phyloP scores from a whole-genome alignment of 495 filamentous ascomycete genomes.

The Tuber indicum region DNA sequence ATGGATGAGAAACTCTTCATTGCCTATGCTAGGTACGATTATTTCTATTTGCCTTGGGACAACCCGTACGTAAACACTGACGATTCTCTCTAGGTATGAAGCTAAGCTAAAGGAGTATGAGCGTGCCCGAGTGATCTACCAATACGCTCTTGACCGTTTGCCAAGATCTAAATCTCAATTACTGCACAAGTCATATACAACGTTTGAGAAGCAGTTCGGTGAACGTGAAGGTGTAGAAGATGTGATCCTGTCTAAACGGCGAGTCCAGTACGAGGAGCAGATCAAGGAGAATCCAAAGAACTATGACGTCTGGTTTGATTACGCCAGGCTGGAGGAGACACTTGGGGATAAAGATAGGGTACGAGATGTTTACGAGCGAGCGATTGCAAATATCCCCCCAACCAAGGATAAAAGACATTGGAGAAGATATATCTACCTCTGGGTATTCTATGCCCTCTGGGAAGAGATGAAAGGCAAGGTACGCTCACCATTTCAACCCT shows the following conservation, averaged over 20 bases:
- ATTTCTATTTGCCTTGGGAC: background rate
- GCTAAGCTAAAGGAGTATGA: conserved; percentile 91
- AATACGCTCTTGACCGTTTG: conserved; percentile 87
- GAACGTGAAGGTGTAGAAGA: conserved; percentile 92
- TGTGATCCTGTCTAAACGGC: conserved; percentile 84
- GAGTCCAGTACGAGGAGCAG: conserved; percentile 90
- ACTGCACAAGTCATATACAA: conserved; percentile 88
- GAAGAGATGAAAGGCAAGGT: conserved; percentile 73
- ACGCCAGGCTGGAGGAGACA: conserved; percentile 80
- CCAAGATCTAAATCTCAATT: conserved; percentile 76
- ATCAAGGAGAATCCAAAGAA: conserved; percentile 87
- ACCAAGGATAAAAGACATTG: conserved; percentile 96
- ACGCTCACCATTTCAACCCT: background rate
- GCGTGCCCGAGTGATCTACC: conserved; percentile 91
- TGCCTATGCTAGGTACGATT: conserved; percentile 62
- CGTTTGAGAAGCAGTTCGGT: conserved; percentile 96
- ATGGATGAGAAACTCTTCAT: conserved; percentile 95
- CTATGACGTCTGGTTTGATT: conserved; percentile 96
- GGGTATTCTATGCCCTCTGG: conserved; percentile 94
- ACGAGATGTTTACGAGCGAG: conserved; percentile 88
- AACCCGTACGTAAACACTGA: background rate
- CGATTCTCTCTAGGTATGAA: conserved; percentile 55
- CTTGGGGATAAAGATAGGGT: conserved; percentile 72
- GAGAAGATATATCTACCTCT: conserved; percentile 94
- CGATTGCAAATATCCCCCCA: conserved; percentile 91